These are phyloP conservation scores for Alternaria postmessia DNA, from an alignment of 2,329 filamentous ascomycete species.

Conservation along the genomic window DNA sequence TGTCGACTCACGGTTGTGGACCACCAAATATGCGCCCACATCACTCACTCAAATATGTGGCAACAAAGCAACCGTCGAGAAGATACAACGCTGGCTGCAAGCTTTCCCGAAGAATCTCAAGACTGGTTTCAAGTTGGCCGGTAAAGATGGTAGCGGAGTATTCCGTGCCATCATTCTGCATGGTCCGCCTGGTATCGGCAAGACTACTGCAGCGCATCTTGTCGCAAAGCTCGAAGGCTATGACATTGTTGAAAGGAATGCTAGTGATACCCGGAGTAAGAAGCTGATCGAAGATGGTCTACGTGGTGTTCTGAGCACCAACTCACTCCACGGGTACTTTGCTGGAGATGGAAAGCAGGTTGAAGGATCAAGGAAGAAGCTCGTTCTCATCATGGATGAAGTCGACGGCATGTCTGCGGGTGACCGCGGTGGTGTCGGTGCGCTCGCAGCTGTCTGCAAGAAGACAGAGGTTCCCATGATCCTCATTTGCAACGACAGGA, in stretches of 20 bases:
- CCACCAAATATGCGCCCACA: slow-evolving; percentile 89
- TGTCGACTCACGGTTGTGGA: slow-evolving; percentile 71
- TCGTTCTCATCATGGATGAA: slow-evolving; percentile 98
- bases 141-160: slow-evolving; percentile 82
- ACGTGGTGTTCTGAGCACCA: slow-evolving; percentile 92
- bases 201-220: slow-evolving; percentile 95
- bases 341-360: slow-evolving; percentile 82
- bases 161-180: slow-evolving; percentile 94
- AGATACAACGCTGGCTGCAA: slow-evolving; percentile 85
- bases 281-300: slow-evolving; percentile 89
- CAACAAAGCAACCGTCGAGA: slow-evolving; percentile 90
- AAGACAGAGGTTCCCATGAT: slow-evolving; percentile 96
- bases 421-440: slow-evolving; percentile 93
- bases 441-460: slow-evolving; percentile 91
- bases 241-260: slow-evolving; percentile 93
- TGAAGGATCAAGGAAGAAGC: slow-evolving; percentile 84
- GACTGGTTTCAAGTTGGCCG: slow-evolving; percentile 81
- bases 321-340: slow-evolving; percentile 90
- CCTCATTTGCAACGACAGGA: slow-evolving; percentile 95
- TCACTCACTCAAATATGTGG: slow-evolving; percentile 69
- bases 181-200: slow-evolving; percentile 94
- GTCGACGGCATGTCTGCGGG: slow-evolving; percentile 99
- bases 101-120: slow-evolving; percentile 82
- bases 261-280: slow-evolving; percentile 94
- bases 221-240: slow-evolving; percentile 93